phyloP scores from a whole-genome alignment of 1,284 basidiomycete species.

The Pyrrhoderma noxium region DNA sequence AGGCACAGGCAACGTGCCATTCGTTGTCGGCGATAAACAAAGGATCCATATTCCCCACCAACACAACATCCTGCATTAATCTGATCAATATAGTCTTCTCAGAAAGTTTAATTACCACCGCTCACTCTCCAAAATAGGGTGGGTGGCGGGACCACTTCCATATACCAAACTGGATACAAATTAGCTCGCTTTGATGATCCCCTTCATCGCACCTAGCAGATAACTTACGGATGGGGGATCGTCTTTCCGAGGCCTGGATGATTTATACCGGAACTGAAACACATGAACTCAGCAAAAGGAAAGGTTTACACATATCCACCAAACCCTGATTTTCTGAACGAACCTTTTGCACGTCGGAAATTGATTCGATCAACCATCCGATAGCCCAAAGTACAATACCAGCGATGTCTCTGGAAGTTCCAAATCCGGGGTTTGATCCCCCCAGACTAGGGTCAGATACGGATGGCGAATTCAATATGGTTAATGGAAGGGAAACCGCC shows the following conservation, averaged over 20 bases:
- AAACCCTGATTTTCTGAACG: conserved; percentile 5
- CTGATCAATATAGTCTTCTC: not conserved
- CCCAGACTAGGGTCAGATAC: conserved; percentile 40
- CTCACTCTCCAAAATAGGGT: conserved; percentile 71
- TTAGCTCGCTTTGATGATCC: not conserved
- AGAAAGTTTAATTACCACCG: conserved; percentile 17
- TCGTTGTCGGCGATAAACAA: conserved; percentile 48
- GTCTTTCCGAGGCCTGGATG: conserved; percentile 44
- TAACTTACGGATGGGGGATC: conserved; percentile 38
- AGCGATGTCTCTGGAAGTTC: conserved; percentile 57
- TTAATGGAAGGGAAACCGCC: conserved; percentile 59
- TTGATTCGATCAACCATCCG: conserved; percentile 54
- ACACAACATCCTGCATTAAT: conserved; percentile 48
- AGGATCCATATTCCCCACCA: conserved; percentile 72
- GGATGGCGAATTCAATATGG: conserved; percentile 61
- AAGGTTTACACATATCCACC: not conserved
- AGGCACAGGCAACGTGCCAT: conserved; percentile 36
- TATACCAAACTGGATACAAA: conserved; percentile 34
- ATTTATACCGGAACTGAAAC: conserved; percentile 47
- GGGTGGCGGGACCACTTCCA: conserved; percentile 65
- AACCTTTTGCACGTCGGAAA: conserved; percentile 64
- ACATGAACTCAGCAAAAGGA: not conserved
- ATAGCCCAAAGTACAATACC: conserved; percentile 61
- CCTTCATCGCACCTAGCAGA: not conserved
- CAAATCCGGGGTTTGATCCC: conserved; percentile 48